Evolutionary conservation across 108 stramenopile genomes (phyloP), one percentile per base, ranked within the genome.

Genomic region (Pseudonitzschia multistriata): DNA sequence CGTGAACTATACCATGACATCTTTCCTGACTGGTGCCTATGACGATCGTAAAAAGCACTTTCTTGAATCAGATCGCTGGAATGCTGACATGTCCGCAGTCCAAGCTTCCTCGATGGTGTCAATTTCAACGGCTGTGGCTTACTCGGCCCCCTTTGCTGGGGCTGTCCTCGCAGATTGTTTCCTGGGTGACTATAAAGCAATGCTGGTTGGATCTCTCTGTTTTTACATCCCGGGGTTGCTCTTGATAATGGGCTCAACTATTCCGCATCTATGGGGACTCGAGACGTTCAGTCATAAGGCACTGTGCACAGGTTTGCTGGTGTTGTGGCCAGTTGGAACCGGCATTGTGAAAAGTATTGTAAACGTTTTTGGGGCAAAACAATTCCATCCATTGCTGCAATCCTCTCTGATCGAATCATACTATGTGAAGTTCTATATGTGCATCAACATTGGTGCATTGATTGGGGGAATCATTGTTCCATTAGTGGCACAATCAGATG

Each of bases 391-490:
- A 0, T 64, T 92, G 19, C 62, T 94, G 68, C 93, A 94, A 68
- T 83, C 84, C 10, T 74, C 83, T 3, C 56, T 86, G 72, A 89
- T 94, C 65, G 87, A 88, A 63, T 69, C 82, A 2, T 94, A 90
- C 61, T 94, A 94, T 55, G 90, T 94, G 42, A 88, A 88, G 40
- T 94, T 92, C 63, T 94, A 94, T 86, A 71, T 90, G 88, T 89
- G 83, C 67, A 94, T 94, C 71, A 94, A 94, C 66, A 82, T 92
- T 54, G 93, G 93, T 0, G 93, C 93, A 11, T 67, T 94, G 72
- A 77, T 83, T 28, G 93, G 93, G 33, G 88, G 89, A 27, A 81
- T 90, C 11, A 59, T 92, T 0, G 85, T 94, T 14, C 90, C 93
- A 5, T 50, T 90, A 30, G 67, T 92, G 28, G 86, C 88, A 8